Percentiles rank a stretch among this genome's conserved stretches.
These are phyloP conservation scores for Melanogaster broomeanus DNA, from an alignment of 768 basidiomycete genomes.

Conservation along the genomic window DNA sequence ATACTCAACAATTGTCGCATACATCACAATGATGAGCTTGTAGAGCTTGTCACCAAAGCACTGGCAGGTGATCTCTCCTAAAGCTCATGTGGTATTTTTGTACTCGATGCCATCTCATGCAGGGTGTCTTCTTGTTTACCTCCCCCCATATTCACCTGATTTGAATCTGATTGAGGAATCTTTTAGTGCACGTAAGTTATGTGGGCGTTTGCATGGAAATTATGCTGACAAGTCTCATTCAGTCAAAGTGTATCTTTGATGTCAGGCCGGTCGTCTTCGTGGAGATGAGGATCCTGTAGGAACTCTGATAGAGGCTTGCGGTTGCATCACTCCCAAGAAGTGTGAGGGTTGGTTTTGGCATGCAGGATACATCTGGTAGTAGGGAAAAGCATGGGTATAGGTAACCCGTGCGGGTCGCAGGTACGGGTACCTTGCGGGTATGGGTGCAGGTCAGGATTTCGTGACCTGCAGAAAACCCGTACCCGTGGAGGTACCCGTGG, in stretches of 20 bases:
- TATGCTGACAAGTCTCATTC: neutral
- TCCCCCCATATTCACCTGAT: too few species aligned
- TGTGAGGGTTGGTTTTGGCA: neutral
- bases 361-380: neutral
- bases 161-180: neutral
- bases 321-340: conserved; percentile 14
- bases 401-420: too few species aligned
- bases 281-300: conserved; percentile 8
- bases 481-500: too few species aligned
- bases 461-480: too few species aligned
- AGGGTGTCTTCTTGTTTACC: neutral
- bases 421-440: too few species aligned
- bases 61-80: conserved; percentile 29
- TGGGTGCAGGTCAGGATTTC: too few species aligned
- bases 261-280: conserved; percentile 4
- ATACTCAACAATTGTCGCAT: too few species aligned
- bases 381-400: too few species aligned
- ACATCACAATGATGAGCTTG: too few species aligned
- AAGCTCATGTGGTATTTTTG: conserved; percentile 7
- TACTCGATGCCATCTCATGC: too few species aligned
- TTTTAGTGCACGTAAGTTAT: neutral
- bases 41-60: conserved; percentile 6
- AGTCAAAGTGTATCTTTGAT: neutral
- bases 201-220: too few species aligned
- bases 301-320: conserved; percentile 10